These are phyloP conservation scores for Stephanocyclus meneghinianus DNA, from an alignment of 352 stramenopile species.

Conservation along the genomic window DNA sequence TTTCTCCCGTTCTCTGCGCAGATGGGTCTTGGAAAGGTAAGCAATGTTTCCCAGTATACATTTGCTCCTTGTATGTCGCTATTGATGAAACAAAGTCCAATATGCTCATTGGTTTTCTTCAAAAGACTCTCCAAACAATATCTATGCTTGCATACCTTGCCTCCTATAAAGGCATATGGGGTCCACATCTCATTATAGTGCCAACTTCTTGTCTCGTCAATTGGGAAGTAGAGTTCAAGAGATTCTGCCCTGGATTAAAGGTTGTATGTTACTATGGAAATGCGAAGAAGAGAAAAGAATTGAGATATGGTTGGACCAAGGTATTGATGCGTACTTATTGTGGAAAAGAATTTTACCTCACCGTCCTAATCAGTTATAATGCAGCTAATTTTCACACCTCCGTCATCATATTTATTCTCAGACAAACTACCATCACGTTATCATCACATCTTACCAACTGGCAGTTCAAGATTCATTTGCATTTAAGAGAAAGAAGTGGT, in stretches of 20 bases:
- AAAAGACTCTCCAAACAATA: conserved; percentile 98
- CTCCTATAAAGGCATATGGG: conserved; percentile 91
- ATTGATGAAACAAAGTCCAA: too few relatives aligned
- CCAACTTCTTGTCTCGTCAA: conserved; percentile 98
- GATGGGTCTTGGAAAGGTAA: conserved; percentile 79
- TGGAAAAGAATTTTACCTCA: neutral
- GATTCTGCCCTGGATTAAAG: conserved; percentile 95
- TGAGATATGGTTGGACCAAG: conserved; percentile 94
- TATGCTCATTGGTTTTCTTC: neutral
- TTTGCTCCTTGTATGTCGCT: neutral
- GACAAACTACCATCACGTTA: conserved; percentile 92
- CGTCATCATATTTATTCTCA: neutral
- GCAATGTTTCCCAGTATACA: neutral
- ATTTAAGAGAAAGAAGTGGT: conserved; percentile 99
- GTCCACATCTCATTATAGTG: conserved; percentile 97
- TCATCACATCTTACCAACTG: conserved; percentile 98
- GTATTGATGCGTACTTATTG: neutral
- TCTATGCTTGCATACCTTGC: conserved; percentile 94
- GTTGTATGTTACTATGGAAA: conserved; percentile 98
- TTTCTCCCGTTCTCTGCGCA: too few relatives aligned
- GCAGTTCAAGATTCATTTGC: conserved; percentile 95
- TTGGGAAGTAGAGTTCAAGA: conserved; percentile 99
- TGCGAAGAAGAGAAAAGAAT: conserved; percentile 91
- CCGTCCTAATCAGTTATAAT: neutral
- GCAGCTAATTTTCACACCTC: neutral